Base-by-base conservation (phyloP, 305 asterid genomes). In the Fraxinus velutina region DNA sequence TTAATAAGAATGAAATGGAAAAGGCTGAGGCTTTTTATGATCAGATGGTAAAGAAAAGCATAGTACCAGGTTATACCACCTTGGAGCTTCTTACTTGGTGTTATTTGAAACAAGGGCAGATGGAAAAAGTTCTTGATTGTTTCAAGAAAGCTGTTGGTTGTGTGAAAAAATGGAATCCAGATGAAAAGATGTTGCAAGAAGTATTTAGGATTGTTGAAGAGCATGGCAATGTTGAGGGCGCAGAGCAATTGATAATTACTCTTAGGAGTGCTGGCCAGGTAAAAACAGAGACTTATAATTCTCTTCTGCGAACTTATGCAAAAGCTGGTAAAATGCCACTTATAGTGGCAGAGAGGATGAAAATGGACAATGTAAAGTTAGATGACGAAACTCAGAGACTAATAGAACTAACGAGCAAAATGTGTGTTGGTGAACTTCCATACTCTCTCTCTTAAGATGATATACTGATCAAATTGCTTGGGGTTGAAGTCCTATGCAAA, bases 71-170 rank as follows among this genome's bases (percentile, higher is more conserved):
- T 47, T 95, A 92, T 57, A 92, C 97, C 19, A 95, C 99, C 3
- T 91, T 96, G 94, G 97, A 88, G 93, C 93, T 95, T 87, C 86
- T 95, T 29, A 91, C 98, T 6, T 83, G 89, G 88, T 97, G 97
- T 80, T 93, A 92, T 80, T 73, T 90, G 94, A 93, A 92, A 82
- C 89, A 83, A 79, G 84, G 83, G 82, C 83, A 86, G 85, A 66
- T 85, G 7, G 88, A 88, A 0, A 89, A 86, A 80, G 94, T 77
- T 75, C 82, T 92, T 0, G 93, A 88, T 19, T 93, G 87, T 82
- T 93, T 93, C 86, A 82, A 86, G 77, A 89, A 85, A 78, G 91
- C 94, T 29, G 83, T 95, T 73, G 81, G 50, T 5, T 84, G 90
- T 81, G 97, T 93, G 37, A 87, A 89, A 81, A 88, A 88, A 77